phyloP scores from a whole-genome alignment of 2,329 filamentous ascomycete genomes.

The Sclerotinia sclerotiorum region DNA sequence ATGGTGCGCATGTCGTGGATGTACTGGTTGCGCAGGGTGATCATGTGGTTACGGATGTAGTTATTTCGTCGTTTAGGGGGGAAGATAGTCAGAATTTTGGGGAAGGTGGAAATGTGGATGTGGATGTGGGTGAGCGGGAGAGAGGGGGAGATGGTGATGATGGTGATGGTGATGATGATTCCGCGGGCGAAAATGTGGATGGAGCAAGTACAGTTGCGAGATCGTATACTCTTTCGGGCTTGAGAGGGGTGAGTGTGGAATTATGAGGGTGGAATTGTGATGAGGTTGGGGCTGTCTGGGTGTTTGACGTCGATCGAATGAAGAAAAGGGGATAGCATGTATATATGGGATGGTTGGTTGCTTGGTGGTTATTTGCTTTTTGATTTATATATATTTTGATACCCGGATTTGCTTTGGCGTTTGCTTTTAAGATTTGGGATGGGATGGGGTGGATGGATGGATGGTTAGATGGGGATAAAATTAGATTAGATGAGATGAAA shows the following conservation, averaged over 20 bases:
- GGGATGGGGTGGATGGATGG: no score
- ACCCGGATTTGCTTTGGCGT: neutral
- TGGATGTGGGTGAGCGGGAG: neutral
- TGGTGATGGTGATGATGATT: neutral
- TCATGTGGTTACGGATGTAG: neutral
- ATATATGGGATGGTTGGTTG: neutral
- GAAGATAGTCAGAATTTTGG: neutral
- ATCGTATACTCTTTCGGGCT: neutral
- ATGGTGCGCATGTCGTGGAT: neutral
- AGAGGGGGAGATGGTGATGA: neutral
- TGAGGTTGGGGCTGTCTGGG: neutral
- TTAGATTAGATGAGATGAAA: neutral
- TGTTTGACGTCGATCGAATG: no score
- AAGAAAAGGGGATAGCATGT: no score
- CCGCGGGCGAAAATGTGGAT: neutral
- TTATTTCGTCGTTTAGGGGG: neutral
- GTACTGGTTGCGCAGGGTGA: neutral
- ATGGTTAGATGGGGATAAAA: no score
- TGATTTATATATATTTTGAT: constrained; percentile 1
- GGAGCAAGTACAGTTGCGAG: neutral
- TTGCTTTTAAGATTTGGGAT: neutral
- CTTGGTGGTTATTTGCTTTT: neutral
- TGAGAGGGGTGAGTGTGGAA: neutral
- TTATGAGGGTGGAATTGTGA: neutral
- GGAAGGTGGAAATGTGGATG: neutral